phyloP scores from a whole-genome alignment of 2,329 filamentous ascomycete species.

The Fusarium mundagurra region DNA sequence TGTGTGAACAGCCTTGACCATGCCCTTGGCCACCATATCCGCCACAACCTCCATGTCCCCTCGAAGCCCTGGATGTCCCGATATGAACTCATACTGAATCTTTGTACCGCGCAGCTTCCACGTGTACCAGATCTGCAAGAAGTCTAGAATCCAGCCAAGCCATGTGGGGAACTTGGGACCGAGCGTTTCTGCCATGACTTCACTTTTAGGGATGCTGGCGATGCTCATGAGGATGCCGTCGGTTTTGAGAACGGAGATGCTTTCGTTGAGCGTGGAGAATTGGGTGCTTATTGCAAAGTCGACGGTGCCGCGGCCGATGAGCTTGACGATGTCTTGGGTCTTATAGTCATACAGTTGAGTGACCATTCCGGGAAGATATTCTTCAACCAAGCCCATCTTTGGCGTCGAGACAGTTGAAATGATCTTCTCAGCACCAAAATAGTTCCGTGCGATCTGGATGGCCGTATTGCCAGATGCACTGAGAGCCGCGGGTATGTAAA shows the following conservation, averaged over 20 bases:
- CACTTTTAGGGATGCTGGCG: constrained; percentile 49
- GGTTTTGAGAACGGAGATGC: constrained; percentile 53
- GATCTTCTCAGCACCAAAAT: constrained; percentile 57
- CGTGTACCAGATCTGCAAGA: constrained; percentile 53
- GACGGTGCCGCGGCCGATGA: constrained; percentile 54
- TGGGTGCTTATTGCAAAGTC: constrained; percentile 64
- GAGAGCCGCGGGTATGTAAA: constrained; percentile 61
- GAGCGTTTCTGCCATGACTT: constrained; percentile 44
- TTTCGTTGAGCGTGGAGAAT: constrained; percentile 48
- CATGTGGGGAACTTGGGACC: constrained; percentile 50
- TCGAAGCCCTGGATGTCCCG: constrained; percentile 52
- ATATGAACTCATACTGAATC: constrained; percentile 57
- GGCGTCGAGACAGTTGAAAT: constrained; percentile 63
- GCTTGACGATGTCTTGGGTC: constrained; percentile 49
- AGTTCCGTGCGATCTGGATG: constrained; percentile 61
- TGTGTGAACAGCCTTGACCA: constrained; percentile 55
- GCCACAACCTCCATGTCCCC: constrained; percentile 56
- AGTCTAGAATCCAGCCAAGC: constrained; percentile 48
- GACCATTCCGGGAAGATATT: constrained; percentile 54
- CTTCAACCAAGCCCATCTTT: constrained; percentile 58
- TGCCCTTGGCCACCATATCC: constrained; percentile 53
- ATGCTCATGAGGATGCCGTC: constrained; percentile 55
- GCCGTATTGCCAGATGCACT: constrained; percentile 58
- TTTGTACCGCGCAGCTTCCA: constrained; percentile 56
- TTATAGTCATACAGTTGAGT: constrained; percentile 64